Conservation (phyloP, 2,329 filamentous ascomycete species). For the Colletotrichum sp. region DNA sequence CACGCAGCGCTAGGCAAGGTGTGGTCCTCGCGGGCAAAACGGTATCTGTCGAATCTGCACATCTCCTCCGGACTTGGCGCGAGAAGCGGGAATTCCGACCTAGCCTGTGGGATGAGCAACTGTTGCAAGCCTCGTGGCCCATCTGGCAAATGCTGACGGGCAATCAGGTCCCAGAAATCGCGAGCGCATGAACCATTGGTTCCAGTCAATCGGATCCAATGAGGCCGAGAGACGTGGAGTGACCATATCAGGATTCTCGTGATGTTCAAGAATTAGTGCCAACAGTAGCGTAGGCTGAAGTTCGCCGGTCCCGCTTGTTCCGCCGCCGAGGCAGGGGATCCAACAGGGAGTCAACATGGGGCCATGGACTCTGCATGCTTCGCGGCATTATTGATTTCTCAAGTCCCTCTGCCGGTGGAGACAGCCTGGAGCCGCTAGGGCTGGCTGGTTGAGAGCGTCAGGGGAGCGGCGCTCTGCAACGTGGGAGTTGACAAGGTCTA, state of each 20-base stretch:
- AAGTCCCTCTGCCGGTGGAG: background rate
- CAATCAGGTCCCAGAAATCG: background rate
- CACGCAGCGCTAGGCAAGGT: background rate
- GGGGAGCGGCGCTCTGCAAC: background rate
- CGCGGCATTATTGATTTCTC: background rate
- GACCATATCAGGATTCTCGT: background rate
- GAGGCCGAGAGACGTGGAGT: background rate
- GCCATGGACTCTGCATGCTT: background rate
- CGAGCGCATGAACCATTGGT: background rate
- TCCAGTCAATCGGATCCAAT: background rate
- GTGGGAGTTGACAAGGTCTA: background rate
- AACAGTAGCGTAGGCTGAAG: background rate
- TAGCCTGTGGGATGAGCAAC: background rate
- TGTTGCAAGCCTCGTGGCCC: background rate
- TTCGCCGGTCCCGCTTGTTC: background rate
- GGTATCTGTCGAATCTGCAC: background rate
- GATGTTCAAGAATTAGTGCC: background rate
- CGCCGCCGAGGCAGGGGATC: background rate
- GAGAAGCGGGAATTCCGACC: background rate
- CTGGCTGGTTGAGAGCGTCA: background rate
- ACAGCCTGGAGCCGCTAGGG: background rate
- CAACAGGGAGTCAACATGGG: background rate
- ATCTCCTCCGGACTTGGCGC: background rate
- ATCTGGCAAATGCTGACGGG: background rate
- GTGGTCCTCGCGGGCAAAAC: background rate